Conservation (phyloP, 768 basidiomycete species). For the Phylloporus sp. region DNA sequence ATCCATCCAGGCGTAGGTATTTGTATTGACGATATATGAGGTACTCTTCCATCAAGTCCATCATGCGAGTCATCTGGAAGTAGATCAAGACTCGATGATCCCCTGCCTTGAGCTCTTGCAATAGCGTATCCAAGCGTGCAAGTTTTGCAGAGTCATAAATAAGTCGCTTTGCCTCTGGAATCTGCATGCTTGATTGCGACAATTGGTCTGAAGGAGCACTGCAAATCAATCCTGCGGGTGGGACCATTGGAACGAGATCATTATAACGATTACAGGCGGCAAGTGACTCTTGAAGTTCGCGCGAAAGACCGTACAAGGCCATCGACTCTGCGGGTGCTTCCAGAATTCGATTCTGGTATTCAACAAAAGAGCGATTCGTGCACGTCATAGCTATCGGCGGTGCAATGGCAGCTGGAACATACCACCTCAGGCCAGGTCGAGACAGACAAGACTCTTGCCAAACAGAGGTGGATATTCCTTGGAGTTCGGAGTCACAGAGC, state of each 20-base stretch:
- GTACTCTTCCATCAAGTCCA: conserved; percentile 99
- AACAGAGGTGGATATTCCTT: conserved; percentile 51
- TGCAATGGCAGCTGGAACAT: conserved; percentile 78
- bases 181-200: conserved; percentile 79
- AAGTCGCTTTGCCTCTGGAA: conserved; percentile 91
- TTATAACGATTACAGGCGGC: conserved; percentile 44
- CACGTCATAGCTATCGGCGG: conserved; percentile 75
- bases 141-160: conserved; percentile 97
- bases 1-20: conserved; percentile 88
- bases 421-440: conserved; percentile 76
- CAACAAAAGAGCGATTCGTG: conserved; percentile 72
- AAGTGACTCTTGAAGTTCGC: conserved; percentile 55
- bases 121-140: conserved; percentile 79
- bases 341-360: conserved; percentile 53
- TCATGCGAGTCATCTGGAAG: conserved; percentile 99
- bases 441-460: conserved; percentile 83
- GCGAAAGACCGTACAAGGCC: conserved; percentile 80
- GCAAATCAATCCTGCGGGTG: conserved; percentile 62
- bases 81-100: conserved; percentile 95
- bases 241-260: conserved; percentile 51
- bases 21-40: conserved; percentile 95
- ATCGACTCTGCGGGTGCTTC: conserved; percentile 73
- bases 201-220: conserved; percentile 67
- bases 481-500: conserved; percentile 44
- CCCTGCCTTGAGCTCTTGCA: conserved; percentile 86